Conservation (phyloP, 177 flowering plant species). For the Vitis hybrid region DNA sequence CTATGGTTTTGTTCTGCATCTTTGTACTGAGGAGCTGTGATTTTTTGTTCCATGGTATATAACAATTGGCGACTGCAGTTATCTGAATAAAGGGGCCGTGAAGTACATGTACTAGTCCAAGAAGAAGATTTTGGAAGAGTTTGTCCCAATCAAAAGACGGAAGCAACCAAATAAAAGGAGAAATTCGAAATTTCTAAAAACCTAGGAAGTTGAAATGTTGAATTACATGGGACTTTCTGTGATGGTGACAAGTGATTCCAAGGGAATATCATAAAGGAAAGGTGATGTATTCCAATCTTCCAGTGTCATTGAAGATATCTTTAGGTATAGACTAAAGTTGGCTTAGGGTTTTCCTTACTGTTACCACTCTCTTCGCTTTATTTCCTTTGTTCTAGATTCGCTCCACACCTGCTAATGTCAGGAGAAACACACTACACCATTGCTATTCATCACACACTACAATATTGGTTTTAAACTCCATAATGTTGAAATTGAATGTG, state of each 20-base stretch:
- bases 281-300: conserved; percentile 38
- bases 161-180: neutral
- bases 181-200: conserved; percentile 6
- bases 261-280: conserved; percentile 36
- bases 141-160: neutral
- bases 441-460: too few species aligned
- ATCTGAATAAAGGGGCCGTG: too few species aligned
- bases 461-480: too few species aligned
- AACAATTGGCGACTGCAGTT: too few species aligned
- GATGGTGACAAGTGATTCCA: conserved; percentile 32
- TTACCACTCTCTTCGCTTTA: neutral
- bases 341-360: conserved; percentile 3
- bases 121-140: conserved; percentile 5
- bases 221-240: conserved; percentile 26
- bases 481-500: too few species aligned
- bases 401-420: conserved; percentile 17
- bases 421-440: conserved; percentile 8
- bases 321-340: conserved; percentile 27
- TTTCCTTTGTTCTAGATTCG: conserved; percentile 16
- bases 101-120: neutral
- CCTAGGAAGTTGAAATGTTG: conserved; percentile 19
- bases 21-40: neutral
- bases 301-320: conserved; percentile 27
- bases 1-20: too few species aligned
- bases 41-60: too few species aligned